A percentile compares a stretch with the other conserved stretches of the same genome.
Conservation (phyloP, 2,329 filamentous ascomycete genomes). For the Cladosporium sp. region DNA sequence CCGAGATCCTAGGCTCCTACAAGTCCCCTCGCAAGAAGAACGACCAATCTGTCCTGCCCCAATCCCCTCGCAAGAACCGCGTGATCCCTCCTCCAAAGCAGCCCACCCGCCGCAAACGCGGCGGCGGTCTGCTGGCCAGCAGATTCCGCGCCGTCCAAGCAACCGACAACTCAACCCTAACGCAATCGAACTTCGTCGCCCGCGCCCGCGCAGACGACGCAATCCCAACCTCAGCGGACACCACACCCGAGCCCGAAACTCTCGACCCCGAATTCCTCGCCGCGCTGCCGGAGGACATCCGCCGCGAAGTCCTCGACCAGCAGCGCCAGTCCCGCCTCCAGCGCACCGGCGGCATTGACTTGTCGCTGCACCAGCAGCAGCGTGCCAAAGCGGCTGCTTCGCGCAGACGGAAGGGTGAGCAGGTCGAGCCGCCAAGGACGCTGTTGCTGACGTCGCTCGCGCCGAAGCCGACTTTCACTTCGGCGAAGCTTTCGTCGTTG, state of each 20-base stretch:
- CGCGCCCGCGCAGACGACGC: conserved; percentile 14
- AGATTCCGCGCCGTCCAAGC: conserved; percentile 38
- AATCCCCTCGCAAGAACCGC: conserved; percentile 53
- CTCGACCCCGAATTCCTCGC: conserved; percentile 69
- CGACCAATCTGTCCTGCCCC: conserved; percentile 32
- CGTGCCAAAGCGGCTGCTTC: conserved; percentile 14
- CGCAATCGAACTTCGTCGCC: conserved; percentile 67
- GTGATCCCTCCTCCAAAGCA: conserved; percentile 47
- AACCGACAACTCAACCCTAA: conserved; percentile 53
- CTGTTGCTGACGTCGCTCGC: conserved; percentile 45
- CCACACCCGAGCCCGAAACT: conserved; percentile 37
- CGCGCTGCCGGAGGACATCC: conserved; percentile 74
- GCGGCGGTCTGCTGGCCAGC: conserved; percentile 40
- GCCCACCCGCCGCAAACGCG: conserved; percentile 63
- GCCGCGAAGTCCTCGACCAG: conserved; percentile 70
- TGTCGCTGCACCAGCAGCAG: conserved; percentile 24
- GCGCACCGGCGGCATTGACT: conserved; percentile 37
- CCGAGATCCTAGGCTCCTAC: conserved; percentile 74
- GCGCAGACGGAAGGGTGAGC: conserved; percentile 17
- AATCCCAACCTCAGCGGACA: conserved; percentile 23
- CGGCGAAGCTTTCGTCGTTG: conserved; percentile 47
- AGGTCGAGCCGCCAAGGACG: conserved; percentile 25
- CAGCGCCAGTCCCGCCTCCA: conserved; percentile 58
- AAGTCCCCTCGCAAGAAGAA: conserved; percentile 28
- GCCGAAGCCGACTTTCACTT: conserved; percentile 56